phyloP scores from a whole-genome alignment of 202 grass and related monocot genomes.

The Elaeis oleifera region DNA sequence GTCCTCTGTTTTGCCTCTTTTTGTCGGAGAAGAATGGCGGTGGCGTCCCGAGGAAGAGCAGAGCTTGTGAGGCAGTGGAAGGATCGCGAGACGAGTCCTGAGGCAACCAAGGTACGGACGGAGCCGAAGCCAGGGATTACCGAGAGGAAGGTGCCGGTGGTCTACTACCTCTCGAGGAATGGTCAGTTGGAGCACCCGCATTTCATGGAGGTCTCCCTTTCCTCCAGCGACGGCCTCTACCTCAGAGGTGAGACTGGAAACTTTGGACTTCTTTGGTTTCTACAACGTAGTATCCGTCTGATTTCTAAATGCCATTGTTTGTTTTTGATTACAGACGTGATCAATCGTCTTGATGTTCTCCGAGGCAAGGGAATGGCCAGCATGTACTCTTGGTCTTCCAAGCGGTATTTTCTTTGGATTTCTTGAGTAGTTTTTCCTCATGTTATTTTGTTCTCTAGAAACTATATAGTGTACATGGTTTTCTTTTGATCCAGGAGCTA shows the following conservation, averaged over 20 bases:
- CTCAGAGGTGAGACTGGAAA: slow-evolving; percentile 44
- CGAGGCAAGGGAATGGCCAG: slow-evolving; percentile 77
- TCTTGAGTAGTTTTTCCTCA: background rate
- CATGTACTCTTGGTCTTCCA: slow-evolving; percentile 90
- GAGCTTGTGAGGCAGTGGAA: slow-evolving; percentile 38
- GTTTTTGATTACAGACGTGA: slow-evolving; percentile 45
- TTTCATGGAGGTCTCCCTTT: slow-evolving; percentile 72
- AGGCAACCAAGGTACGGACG: slow-evolving; percentile 40
- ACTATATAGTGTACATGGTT: no score
- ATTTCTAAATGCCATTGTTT: background rate
- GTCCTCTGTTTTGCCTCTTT: no score
- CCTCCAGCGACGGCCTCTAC: slow-evolving; percentile 53
- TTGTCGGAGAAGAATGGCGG: slow-evolving; percentile 31
- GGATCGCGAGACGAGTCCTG: slow-evolving; percentile 53
- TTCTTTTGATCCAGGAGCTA: slow-evolving; percentile 54
- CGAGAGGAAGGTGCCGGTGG: slow-evolving; percentile 51
- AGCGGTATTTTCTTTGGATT: slow-evolving; percentile 31
- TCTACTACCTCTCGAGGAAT: slow-evolving; percentile 79
- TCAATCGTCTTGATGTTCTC: slow-evolving; percentile 62
- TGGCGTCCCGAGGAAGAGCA: slow-evolving; percentile 30
- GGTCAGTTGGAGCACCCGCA: slow-evolving; percentile 94
- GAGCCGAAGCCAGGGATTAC: slow-evolving; percentile 33
- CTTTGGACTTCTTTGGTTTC: background rate
- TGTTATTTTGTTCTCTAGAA: background rate
- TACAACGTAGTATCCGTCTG: background rate